Evolutionary conservation across 805 yeast genomes (phyloP), one percentile per base, ranked within the genome.

Genomic region (Ogataea pini): DNA sequence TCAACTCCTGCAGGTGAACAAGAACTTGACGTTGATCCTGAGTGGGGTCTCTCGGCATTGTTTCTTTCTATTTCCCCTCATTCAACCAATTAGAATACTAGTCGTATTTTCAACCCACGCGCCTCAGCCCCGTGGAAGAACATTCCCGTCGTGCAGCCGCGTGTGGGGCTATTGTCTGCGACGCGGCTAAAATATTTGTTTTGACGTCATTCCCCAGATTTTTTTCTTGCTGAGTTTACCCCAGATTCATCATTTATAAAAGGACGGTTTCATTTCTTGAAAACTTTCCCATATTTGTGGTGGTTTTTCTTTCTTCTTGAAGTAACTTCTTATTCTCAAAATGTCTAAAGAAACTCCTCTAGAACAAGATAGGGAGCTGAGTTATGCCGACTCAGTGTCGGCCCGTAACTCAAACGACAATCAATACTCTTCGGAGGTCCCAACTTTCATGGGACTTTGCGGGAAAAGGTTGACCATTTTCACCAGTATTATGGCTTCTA

Each of bases 401-500:
- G n/a, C n/a, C n/a, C n/a, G n/a, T n/a, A n/a, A n/a, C n/a, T n/a
- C n/a, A n/a, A n/a, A n/a, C n/a, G 18, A 16, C 34, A 13, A 7
- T 14, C 17, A 16, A 16, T n/a, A 3, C 34, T 4, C 32, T 10
- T n/a, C 18, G 18, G 34, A 7, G 22, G 12, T 17, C 25, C 55
- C 48, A 5, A 25, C 24, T 10, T 55, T 48, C 40, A 13, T 48
- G 42, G 61, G 62, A 2, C 7, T 54, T 42, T 47, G 41, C 7
- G 67, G 67, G 9, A 36, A 40, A 2, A 52, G 24, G 9, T 44
- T 62, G 18, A 59, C 57, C 27, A 12, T 27, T 8, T 31, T 39
- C 7, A 56, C 60, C 25, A 51, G 55, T 13, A 17, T 53, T 4
- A 50, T 62, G 58, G 63, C 65, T 0, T 59, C 63, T 1, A 48